Evolutionary conservation across 495 filamentous ascomycete species (phyloP), one percentile per base, ranked within the genome.

Genomic region (Neurospora sp.): DNA sequence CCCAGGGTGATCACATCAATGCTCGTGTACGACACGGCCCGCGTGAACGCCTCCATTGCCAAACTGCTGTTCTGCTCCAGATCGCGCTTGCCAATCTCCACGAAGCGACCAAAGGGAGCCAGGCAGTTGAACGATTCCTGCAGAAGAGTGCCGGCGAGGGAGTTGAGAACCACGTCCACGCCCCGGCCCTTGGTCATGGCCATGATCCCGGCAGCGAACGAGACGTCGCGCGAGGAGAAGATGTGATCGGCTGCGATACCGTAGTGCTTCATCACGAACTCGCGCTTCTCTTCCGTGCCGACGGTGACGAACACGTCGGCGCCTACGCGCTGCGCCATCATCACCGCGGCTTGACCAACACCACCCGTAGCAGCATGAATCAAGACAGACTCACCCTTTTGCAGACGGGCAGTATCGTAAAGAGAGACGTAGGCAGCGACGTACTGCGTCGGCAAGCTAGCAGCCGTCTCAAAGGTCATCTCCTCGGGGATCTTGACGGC

Each of bases 121-220:
- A 90, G 75, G 40, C 84, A 86, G 40, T 85, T 78, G 80, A 86
- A 89, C 1, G 83, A 83, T 8, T 84, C 84, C 27, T 84, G 86
- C 8, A 90, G 75, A 0, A 85, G 76, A n/a, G 83, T 82, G 1
- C 89, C 88, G 0, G 87, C 81, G 0, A 90, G 82, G 0, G 86
- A 88, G 78, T 90, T 90, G 3, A 90, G 79, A 0, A 87, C 86
- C n/a, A 90, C 80, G 73, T 90, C 89, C 0, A 88, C 88, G 3
- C 89, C 88, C 17, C 77, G 74, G 6, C 82, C 83, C 4, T 77
- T 72, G 0, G 90, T 92, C 8, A 78, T 75, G 6, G 78, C 70
- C 76, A 79, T 78, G 20, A 92, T 75, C 0, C 78, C 84, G 12
- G 81, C 31, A 1, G 78, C 83, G 71, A 91, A 86, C 1, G 76